Conservation (phyloP, 768 basidiomycete species). For the Saitozyma sp. region DNA sequence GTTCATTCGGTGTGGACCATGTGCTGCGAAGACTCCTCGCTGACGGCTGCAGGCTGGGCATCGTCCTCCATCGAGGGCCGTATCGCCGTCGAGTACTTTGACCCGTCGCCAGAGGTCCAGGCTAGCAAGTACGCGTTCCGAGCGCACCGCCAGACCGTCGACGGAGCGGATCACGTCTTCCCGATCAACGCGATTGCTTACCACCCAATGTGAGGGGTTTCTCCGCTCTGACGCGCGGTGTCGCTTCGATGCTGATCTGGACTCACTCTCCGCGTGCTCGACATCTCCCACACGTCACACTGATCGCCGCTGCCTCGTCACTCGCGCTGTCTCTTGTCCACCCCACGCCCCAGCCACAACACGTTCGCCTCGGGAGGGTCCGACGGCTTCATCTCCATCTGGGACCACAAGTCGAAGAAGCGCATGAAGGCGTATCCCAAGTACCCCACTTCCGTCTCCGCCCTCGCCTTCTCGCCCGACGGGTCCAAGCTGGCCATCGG, state of each 20-base stretch:
- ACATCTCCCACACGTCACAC: conserved; percentile 3
- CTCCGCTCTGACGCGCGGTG: neutral
- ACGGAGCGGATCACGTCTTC: conserved; percentile 92
- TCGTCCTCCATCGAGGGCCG: conserved; percentile 92
- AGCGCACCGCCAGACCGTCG: conserved; percentile 86
- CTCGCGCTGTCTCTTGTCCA: neutral
- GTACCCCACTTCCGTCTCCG: conserved; percentile 69
- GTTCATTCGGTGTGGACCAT: neutral
- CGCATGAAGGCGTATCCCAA: conserved; percentile 86
- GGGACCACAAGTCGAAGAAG: conserved; percentile 97
- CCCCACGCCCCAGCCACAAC: conserved; percentile 64
- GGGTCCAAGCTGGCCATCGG: conserved; percentile 81
- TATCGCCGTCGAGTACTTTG: conserved; percentile 96
- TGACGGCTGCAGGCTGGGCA: conserved; percentile 69
- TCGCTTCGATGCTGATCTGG: neutral
- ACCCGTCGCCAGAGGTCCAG: conserved; percentile 72
- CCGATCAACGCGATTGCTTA: conserved; percentile 94
- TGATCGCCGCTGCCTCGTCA: neutral
- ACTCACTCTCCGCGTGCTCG: neutral
- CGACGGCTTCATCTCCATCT: conserved; percentile 88
- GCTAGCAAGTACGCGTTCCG: conserved; percentile 95
- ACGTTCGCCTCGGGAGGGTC: conserved; percentile 96
- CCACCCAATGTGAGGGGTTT: conserved; percentile 69
- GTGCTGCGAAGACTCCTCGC: neutral
- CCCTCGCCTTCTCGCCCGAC: conserved; percentile 78